phyloP scores from a whole-genome alignment of 805 yeast genomes.

The Wickerhamiella qilinensis region DNA sequence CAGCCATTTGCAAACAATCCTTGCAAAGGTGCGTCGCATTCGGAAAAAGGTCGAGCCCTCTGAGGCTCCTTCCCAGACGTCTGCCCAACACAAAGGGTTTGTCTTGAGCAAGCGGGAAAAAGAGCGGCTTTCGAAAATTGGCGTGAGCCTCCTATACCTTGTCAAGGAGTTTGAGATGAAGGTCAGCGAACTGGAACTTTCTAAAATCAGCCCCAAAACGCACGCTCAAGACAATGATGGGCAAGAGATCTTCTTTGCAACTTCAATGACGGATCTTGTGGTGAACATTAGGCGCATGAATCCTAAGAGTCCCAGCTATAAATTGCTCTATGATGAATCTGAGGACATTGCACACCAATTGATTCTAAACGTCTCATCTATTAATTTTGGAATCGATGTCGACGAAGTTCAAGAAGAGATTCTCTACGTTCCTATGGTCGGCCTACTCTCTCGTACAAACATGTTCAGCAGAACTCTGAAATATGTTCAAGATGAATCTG shows the following conservation, averaged over 20 bases:
- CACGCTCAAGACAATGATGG: slow-evolving; percentile 3
- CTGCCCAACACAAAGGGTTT: neutral
- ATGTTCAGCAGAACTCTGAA: slow-evolving; percentile 22
- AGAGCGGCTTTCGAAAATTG: slow-evolving; percentile 13
- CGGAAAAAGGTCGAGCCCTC: neutral
- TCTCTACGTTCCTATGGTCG: slow-evolving; percentile 24
- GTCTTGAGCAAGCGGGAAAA: slow-evolving; percentile 7
- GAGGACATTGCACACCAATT: slow-evolving; percentile 27
- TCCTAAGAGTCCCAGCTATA: slow-evolving; percentile 25
- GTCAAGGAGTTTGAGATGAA: slow-evolving; percentile 24
- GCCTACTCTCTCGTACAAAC: slow-evolving; percentile 22
- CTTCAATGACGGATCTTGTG: slow-evolving; percentile 21
- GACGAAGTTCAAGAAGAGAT: slow-evolving; percentile 23
- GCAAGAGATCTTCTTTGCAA: slow-evolving; percentile 13
- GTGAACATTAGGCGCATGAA: slow-evolving; percentile 25
- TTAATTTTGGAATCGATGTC: slow-evolving; percentile 21
- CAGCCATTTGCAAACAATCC: slow-evolving; percentile 10
- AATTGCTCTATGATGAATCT: slow-evolving; percentile 19
- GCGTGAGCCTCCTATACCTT: slow-evolving; percentile 19
- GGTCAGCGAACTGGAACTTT: slow-evolving; percentile 18
- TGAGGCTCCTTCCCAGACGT: neutral
- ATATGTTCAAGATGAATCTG: slow-evolving; percentile 15
- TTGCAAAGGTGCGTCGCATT: slow-evolving; percentile 5
- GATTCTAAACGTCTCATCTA: slow-evolving; percentile 20
- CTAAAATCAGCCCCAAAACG: slow-evolving; percentile 15